Evolutionary conservation across 768 basidiomycete species (phyloP).

Genomic region (Aureoboletus auriporus): DNA sequence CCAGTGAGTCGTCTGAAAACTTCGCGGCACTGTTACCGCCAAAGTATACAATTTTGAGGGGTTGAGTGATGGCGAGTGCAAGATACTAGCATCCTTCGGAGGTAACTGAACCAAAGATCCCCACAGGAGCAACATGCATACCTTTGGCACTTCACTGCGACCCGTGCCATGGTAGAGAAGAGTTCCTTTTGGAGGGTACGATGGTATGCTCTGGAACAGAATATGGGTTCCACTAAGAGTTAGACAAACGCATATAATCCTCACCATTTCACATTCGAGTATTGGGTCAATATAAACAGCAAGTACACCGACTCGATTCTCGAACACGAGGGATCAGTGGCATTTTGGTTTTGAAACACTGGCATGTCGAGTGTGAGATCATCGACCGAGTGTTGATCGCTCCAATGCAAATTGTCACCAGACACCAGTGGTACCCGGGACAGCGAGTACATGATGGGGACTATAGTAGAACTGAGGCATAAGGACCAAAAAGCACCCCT

Average conservation of each 20-base stretch:
- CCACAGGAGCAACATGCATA: conserved; percentile 31
- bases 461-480: too few species aligned
- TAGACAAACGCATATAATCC: not conserved
- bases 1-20: conserved; percentile 26
- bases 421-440: too few species aligned
- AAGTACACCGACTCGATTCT: conserved; percentile 22
- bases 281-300: conserved; percentile 35
- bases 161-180: conserved; percentile 1
- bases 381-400: too few species aligned
- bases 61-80: conserved; percentile 6
- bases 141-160: conserved; percentile 21
- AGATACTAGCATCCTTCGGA: conserved; percentile 12
- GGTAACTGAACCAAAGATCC: not conserved
- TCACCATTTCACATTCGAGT: conserved; percentile 33
- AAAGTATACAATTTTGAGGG: conserved; percentile 8
- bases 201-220: not conserved
- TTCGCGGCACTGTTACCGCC: conserved; percentile 8
- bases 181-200: conserved; percentile 7
- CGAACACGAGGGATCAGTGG: conserved; percentile 34
- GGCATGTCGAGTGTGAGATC: conserved; percentile 5
- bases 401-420: too few species aligned
- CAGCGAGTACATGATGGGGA: too few species aligned
- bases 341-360: conserved; percentile 16
- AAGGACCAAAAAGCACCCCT: too few species aligned
- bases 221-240: not conserved